These are phyloP conservation scores for Volvariella surrecta DNA, from an alignment of 1,284 basidiomycete genomes.

Conservation along the genomic window DNA sequence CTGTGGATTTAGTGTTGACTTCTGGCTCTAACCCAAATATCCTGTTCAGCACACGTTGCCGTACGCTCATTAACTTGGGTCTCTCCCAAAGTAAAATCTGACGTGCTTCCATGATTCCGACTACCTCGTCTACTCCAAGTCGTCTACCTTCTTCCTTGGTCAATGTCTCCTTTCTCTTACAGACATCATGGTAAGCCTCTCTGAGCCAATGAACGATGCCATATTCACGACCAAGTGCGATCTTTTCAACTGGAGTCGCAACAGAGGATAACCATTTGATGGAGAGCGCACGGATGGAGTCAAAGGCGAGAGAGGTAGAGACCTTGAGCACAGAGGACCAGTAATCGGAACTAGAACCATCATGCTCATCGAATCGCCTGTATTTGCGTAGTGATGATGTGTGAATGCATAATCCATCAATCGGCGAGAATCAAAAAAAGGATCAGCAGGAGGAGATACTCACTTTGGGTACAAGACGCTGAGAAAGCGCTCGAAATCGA, in stretches of 20 bases:
- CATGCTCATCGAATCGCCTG: constrained; percentile 21
- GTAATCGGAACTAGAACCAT: constrained; percentile 22
- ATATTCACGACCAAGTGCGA: constrained; percentile 23
- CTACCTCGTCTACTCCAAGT: constrained; percentile 13
- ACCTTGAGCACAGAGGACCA: constrained; percentile 30
- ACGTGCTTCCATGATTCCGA: no score
- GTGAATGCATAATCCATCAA: no score
- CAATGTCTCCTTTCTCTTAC: constrained; percentile 17
- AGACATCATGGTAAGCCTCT: constrained; percentile 26
- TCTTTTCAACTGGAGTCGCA: constrained; percentile 23
- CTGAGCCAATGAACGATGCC: constrained; percentile 23
- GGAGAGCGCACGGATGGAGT: constrained; percentile 23
- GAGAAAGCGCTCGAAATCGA: constrained; percentile 23
- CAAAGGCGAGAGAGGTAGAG: constrained; percentile 23
- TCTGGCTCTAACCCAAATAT: no score
- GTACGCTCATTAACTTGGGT: no score
- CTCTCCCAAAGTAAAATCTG: no score
- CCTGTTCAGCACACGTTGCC: no score
- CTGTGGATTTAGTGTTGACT: no score
- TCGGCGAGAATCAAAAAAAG: no score
- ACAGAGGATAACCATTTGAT: constrained; percentile 20
- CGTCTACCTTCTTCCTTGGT: constrained; percentile 21
- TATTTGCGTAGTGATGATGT: no score
- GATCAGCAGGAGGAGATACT: constrained; percentile 13
- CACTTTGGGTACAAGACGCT: constrained; percentile 26